Evolutionary conservation across 768 basidiomycete species (phyloP).

Genomic region (Holtermannia corniformis): DNA sequence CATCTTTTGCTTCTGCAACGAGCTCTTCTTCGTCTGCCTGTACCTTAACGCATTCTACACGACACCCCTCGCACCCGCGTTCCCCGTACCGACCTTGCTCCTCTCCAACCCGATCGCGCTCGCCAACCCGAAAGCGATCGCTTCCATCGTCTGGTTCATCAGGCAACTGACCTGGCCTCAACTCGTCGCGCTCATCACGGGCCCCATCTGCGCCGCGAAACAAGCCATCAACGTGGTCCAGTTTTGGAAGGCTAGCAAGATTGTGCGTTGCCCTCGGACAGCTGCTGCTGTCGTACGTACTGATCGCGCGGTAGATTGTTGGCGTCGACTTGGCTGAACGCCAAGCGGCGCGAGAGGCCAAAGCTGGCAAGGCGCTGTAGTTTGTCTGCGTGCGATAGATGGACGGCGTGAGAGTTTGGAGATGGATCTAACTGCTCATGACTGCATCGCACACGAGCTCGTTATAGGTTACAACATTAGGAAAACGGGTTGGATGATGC

Average conservation of each 20-base stretch:
- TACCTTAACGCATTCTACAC: slow-evolving; percentile 83
- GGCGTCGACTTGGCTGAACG: slow-evolving; percentile 86
- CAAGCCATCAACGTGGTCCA: slow-evolving; percentile 93
- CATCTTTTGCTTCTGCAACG: slow-evolving; percentile 87
- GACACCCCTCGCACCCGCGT: slow-evolving; percentile 55
- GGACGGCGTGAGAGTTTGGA: no score
- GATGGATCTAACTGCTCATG: no score
- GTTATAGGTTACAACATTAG: no score
- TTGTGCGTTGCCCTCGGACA: slow-evolving; percentile 24
- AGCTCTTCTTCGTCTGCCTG: slow-evolving; percentile 86
- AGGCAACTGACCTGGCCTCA: slow-evolving; percentile 63
- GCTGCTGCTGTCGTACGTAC: neutral
- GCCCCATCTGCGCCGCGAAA: slow-evolving; percentile 65
- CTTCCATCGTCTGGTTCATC: slow-evolving; percentile 14
- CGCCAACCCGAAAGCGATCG: slow-evolving; percentile 14
- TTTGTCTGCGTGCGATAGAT: no score
- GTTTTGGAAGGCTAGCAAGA: slow-evolving; percentile 84
- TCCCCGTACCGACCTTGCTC: slow-evolving; percentile 28
- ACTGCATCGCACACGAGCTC: no score
- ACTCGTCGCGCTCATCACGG: slow-evolving; percentile 54
- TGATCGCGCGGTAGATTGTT: slow-evolving; percentile 48
- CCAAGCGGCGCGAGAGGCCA: slow-evolving; percentile 27
- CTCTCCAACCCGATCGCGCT: slow-evolving; percentile 18
- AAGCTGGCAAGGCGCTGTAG: no score
- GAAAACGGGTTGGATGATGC: no score